Evolutionary conservation across 1,284 basidiomycete species (phyloP).

Genomic region (Singerocomus inundabilis): DNA sequence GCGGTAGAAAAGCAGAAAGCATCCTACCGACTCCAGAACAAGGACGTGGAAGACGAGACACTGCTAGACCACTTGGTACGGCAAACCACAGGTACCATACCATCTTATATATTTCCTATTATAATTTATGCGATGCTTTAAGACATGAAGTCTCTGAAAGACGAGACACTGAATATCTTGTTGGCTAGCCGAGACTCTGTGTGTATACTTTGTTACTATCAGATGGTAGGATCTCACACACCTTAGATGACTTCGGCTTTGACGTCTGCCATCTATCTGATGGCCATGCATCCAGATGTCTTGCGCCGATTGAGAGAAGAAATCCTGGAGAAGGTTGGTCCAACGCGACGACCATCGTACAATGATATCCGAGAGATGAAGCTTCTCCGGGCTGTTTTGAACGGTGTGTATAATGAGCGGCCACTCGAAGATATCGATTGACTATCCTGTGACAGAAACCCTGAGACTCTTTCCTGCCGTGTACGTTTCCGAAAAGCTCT

Average conservation of each 20-base stretch:
- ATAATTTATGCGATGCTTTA: constrained; percentile 29
- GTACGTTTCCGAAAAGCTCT: constrained; percentile 34
- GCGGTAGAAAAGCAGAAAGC: constrained; percentile 33
- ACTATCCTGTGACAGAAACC: constrained; percentile 46
- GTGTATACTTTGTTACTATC: not conserved
- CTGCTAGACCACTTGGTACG: constrained; percentile 52
- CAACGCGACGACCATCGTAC: constrained; percentile 44
- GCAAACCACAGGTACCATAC: constrained; percentile 43
- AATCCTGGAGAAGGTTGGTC: constrained; percentile 49
- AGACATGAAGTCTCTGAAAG: constrained; percentile 38
- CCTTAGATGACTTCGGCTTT: constrained; percentile 50
- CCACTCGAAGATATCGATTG: not conserved
- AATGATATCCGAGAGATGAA: constrained; percentile 58
- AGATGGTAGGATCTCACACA: constrained; percentile 18
- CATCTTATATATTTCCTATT: constrained; percentile 32
- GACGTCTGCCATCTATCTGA: constrained; percentile 53
- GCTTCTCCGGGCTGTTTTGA: constrained; percentile 57
- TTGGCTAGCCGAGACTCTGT: constrained; percentile 47
- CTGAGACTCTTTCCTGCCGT: constrained; percentile 61
- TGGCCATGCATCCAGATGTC: constrained; percentile 50
- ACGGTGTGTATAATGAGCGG: constrained; percentile 38
- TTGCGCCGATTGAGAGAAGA: constrained; percentile 51
- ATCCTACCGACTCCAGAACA: constrained; percentile 15
- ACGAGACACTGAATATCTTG: constrained; percentile 43
- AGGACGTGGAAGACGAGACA: constrained; percentile 40